Conservation (phyloP, 495 filamentous ascomycete genomes). For the Podospora anserina region DNA sequence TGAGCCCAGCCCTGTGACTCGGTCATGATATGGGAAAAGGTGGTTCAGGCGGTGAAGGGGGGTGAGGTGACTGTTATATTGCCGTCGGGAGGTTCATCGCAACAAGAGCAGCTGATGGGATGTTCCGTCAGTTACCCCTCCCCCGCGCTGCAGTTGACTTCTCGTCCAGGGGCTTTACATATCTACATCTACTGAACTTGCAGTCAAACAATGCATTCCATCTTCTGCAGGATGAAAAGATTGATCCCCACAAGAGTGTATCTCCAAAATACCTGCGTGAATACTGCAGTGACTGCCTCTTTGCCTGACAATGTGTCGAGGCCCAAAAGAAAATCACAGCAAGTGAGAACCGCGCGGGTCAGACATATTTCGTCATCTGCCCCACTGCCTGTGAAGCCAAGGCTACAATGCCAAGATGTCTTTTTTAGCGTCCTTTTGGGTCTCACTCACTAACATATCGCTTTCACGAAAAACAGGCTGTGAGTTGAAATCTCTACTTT, state of each 20-base stretch:
- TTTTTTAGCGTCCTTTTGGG: background rate
- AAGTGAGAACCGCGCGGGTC: background rate
- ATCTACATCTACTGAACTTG: background rate
- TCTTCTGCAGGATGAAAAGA: background rate
- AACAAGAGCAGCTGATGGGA: slow-evolving; percentile 13
- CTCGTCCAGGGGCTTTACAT: background rate
- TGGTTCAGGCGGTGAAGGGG: background rate
- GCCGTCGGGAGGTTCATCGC: slow-evolving; percentile 2
- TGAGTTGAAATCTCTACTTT: background rate
- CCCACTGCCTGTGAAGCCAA: background rate
- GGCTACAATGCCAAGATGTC: background rate
- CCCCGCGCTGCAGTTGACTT: slow-evolving; percentile 5
- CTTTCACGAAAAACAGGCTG: background rate
- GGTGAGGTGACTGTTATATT: slow-evolving; percentile 6
- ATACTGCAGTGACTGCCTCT: background rate
- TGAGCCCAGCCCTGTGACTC: slow-evolving; percentile 6
- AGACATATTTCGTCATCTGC: background rate
- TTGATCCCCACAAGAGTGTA: background rate
- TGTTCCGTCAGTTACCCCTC: slow-evolving; percentile 12
- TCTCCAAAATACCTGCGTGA: background rate
- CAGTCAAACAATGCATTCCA: background rate
- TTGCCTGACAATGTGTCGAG: background rate
- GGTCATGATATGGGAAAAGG: background rate
- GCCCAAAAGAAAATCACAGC: background rate
- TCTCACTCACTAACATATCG: background rate